Evolutionary conservation across 208 protist genomes (phyloP).

Genomic region (Acanthamoeba lenticulata): DNA sequence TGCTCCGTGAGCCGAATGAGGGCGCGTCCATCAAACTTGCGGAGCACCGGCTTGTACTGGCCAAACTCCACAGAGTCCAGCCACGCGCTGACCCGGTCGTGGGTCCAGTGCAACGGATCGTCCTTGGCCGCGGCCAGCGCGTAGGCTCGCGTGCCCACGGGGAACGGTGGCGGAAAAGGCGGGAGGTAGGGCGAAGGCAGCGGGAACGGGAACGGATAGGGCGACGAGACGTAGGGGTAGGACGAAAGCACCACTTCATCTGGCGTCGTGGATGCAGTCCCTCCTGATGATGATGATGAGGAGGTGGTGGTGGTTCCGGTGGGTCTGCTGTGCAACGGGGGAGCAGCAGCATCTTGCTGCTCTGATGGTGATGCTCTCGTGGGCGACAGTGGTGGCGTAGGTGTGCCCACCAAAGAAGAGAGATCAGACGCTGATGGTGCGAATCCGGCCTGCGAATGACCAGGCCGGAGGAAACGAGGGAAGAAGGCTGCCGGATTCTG

Average conservation of each 20-base stretch:
- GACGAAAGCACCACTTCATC: background rate
- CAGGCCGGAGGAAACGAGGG: background rate
- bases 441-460: no score
- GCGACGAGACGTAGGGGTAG: background rate
- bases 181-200: slow-evolving; percentile 20
- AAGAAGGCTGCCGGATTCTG: background rate
- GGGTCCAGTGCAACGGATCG: background rate
- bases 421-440: no score
- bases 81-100: background rate
- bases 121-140: background rate
- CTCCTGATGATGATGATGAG: no score
- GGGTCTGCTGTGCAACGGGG: no score
- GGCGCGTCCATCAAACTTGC: slow-evolving; percentile 2
- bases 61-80: background rate
- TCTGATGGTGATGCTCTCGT: no score
- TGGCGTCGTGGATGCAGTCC: no score
- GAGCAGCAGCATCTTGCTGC: no score
- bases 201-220: slow-evolving; percentile 56
- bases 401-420: no score
- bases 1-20: slow-evolving; percentile 18
- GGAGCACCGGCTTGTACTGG: background rate
- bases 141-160: background rate
- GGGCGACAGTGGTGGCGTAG: no score
- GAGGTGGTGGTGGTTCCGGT: no score
- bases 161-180: slow-evolving; percentile 36